These are phyloP conservation scores for Vanrija humicola DNA, from an alignment of 1,284 basidiomycete species.

Conservation along the genomic window DNA sequence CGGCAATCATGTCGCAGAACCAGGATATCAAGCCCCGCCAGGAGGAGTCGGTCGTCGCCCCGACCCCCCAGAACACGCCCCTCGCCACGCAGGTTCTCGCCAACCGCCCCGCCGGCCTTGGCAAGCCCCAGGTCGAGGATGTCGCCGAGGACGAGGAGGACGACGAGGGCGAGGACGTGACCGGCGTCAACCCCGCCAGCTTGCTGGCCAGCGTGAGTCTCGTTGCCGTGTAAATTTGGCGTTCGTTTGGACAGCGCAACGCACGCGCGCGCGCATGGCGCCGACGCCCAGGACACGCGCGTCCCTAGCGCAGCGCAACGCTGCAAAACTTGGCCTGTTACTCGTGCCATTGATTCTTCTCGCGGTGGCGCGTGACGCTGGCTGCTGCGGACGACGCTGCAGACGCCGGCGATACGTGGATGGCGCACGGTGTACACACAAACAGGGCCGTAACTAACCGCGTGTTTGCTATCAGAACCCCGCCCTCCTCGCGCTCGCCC, in stretches of 20 bases:
- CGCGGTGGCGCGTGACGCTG: too few species aligned
- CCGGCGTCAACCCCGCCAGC: slow-evolving; percentile 47
- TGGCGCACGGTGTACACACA: too few species aligned
- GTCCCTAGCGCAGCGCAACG: not conserved
- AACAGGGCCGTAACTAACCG: too few species aligned
- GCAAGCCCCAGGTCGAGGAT: slow-evolving; percentile 67
- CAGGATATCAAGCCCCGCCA: slow-evolving; percentile 38
- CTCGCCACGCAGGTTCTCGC: slow-evolving; percentile 66
- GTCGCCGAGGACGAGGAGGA: slow-evolving; percentile 56
- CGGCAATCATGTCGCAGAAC: slow-evolving; percentile 37
- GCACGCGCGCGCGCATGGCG: too few species aligned
- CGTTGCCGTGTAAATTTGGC: not conserved
- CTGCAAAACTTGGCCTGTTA: not conserved
- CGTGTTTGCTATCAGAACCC: slow-evolving; percentile 52
- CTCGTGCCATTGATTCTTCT: not conserved
- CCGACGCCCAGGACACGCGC: too few species aligned
- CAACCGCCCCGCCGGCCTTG: slow-evolving; percentile 56
- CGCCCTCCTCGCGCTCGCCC: slow-evolving; percentile 58
- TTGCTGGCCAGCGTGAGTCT: slow-evolving; percentile 47
- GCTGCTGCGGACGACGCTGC: too few species aligned
- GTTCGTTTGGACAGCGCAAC: not conserved
- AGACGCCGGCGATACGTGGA: too few species aligned
- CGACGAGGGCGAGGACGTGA: slow-evolving; percentile 52
- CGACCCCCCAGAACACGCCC: slow-evolving; percentile 78
- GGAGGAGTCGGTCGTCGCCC: slow-evolving; percentile 53